Base-by-base conservation (phyloP, 2,329 filamentous ascomycete species). In the Monilinia fructigena region DNA sequence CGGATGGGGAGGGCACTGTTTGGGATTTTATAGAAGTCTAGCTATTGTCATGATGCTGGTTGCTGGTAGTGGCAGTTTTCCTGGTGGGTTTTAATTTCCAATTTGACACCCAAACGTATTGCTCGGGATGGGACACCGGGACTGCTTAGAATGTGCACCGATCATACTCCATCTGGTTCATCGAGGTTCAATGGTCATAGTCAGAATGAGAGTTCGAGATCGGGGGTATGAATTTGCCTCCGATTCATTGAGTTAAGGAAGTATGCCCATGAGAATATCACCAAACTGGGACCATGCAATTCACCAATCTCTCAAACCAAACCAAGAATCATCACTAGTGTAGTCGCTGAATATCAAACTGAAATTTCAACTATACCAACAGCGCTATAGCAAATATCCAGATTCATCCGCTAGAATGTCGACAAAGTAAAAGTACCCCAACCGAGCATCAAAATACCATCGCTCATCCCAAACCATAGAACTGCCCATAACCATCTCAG, bases 11-110 rank as follows among this genome's bases (percentile, higher is more conserved):
- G 28, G 62, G 52, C 14, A 58, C 62, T 8, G 53, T n/a, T 11
- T 64, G 62, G 62, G 53, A 64, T 38, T 64, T 64, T 4, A 28
- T 58, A n/a, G 42, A 47, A 55, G 62, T 64, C 18, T 64, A 50
- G 42, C 18, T 50, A 26, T 23, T 7, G n/a, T 20, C 28, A 50
- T 50, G 45, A 3, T 50, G 2, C 38, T 2, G 11, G n/a, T 50
- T 50, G 20, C n/a, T 38, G 14, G 10, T 20, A 3, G 8, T 12
- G 28, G 28, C 14, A 12, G 18, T 16, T 4, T 18, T 38, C 11
- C 8, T 38, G 10, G 18, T 35, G 1, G 31, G 31, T 3, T 4
- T 18, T 23, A 26, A n/a, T 5, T 3, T 35, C 18, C 23, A 20
- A 20, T 45, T 12, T 58, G n/a, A 8, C 14, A 1, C 16, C 6